Evolutionary conservation across 257 asterid species (phyloP), one percentile per base, ranked within the genome.

Genomic region (Solanum ossicruentum): DNA sequence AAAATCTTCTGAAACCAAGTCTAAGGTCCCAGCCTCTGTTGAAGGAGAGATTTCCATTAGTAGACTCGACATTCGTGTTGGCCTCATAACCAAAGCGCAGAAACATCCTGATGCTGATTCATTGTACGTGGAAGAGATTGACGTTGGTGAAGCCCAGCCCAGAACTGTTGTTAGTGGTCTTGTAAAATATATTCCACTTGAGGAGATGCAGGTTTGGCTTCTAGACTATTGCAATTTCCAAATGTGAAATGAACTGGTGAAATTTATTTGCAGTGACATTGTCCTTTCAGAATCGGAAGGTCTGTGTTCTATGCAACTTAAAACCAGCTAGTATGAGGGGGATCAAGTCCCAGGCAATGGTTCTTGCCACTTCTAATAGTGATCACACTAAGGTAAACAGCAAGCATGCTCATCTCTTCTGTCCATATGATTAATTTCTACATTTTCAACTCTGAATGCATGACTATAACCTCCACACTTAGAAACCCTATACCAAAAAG

Each of bases 91-190:
- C 26, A 94, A 90, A 88, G 98, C 91, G 56, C 93, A 93, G 86
- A 97, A 95, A 88, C 99, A 97, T 91, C 95, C 98, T 7, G 97
- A 93, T 90, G 98, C 98, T 73, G 99, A 95, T 92, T 87, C 98
- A 20, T 87, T 97, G 80, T 97, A 95, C 20, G 99, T 97, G 84
- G 99, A 97, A 88, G 98, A 94, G 91, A 97, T 97, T 85, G 98
- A 95, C 65, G 96, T 97, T 82, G 99, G 99, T 81, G 99, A 96
- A 87, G 85, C 90, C 43, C 94, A 92, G 84, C 96, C 97, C 75
- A 96, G 98, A 69, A 95, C 96, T 16, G 99, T 97, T 86, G 99
- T 95, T 82, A 97, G 99, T 92, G 99, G 99, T 86, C 92, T 97
- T 78, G 99, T 97, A 91, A 95, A 94, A 36, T 91, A 89, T 85